These are phyloP conservation scores for Yamadazyma dushanensis DNA, from an alignment of 1,139 yeast genomes.

Conservation along the genomic window DNA sequence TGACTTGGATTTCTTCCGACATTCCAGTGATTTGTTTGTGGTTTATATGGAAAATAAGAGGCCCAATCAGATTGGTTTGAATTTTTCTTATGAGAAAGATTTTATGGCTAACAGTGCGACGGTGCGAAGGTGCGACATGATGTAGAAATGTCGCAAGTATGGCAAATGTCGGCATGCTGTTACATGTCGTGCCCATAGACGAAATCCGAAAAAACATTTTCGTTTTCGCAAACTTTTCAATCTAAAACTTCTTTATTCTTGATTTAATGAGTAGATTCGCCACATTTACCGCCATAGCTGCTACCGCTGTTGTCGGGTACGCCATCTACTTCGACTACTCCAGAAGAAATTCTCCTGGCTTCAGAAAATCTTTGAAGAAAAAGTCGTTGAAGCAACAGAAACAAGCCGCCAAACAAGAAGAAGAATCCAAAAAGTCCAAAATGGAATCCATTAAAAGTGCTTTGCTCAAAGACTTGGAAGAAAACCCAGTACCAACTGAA, in stretches of 20 bases:
- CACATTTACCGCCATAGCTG: constrained; percentile 52
- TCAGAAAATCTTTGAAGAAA: constrained; percentile 74
- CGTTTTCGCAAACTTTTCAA: constrained; percentile 2
- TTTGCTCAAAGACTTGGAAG: constrained; percentile 60
- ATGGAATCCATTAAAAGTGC: constrained; percentile 61
- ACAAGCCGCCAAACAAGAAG: constrained; percentile 55
- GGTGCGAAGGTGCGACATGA: no score
- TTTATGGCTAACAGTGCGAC: no score
- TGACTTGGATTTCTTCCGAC: constrained; percentile 11
- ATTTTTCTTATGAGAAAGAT: no score
- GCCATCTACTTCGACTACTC: constrained; percentile 87
- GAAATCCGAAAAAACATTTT: constrained; percentile 1
- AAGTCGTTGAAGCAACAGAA: constrained; percentile 60
- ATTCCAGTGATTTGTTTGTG: constrained; percentile 3
- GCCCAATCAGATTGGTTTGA: constrained; percentile 14
- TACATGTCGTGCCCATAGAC: no score
- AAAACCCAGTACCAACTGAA: constrained; percentile 76
- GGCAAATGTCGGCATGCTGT: no score
- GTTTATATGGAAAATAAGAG: background rate
- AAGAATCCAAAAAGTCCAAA: constrained; percentile 60
- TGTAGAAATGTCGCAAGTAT: no score
- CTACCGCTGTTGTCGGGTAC: constrained; percentile 66
- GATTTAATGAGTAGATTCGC: constrained; percentile 40
- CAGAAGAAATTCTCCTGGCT: constrained; percentile 79
- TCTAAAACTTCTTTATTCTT: no score